A percentile compares a stretch with the other conserved stretches of the same genome.
Evolutionary conservation across 2,329 filamentous ascomycete genomes (phyloP).

Genomic region (Trichoderma pleuroti): DNA sequence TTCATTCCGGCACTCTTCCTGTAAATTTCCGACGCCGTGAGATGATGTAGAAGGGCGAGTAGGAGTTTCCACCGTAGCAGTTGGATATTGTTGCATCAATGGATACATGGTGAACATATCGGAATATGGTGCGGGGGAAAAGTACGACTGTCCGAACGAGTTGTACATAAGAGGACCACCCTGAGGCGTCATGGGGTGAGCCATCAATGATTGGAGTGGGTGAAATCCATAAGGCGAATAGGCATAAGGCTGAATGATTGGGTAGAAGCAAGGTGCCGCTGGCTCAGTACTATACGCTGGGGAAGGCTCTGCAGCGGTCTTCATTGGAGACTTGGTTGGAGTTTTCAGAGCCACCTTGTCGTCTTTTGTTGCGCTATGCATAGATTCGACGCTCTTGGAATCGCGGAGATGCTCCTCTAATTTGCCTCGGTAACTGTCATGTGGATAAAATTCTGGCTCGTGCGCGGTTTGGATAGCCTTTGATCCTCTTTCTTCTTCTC

Average conservation of each 20-base stretch:
- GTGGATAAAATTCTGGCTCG: not conserved
- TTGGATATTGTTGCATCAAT: constrained; percentile 23
- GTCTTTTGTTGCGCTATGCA: not conserved
- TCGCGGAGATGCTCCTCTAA: not conserved
- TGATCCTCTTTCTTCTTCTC: not conserved
- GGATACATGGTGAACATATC: constrained; percentile 21
- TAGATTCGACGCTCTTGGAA: not conserved
- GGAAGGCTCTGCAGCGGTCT: not conserved
- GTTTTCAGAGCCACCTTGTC: not conserved
- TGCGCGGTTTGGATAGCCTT: not conserved
- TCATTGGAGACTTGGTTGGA: not conserved
- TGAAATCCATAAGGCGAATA: constrained; percentile 17
- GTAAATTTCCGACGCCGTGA: not conserved
- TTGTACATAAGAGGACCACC: constrained; percentile 23
- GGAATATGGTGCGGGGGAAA: not conserved
- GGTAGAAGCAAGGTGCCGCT: not conserved
- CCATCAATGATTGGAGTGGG: constrained; percentile 13
- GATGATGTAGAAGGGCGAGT: not conserved
- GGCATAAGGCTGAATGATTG: constrained; percentile 15
- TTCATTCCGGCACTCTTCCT: not conserved
- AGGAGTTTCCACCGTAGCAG: not conserved
- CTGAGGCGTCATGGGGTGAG: constrained; percentile 8
- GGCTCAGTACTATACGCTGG: not conserved
- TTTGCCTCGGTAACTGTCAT: not conserved
- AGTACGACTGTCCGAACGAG: constrained; percentile 16